These are phyloP conservation scores for Globisporangium radiosum DNA, from an alignment of 352 stramenopile species.

Conservation along the genomic window DNA sequence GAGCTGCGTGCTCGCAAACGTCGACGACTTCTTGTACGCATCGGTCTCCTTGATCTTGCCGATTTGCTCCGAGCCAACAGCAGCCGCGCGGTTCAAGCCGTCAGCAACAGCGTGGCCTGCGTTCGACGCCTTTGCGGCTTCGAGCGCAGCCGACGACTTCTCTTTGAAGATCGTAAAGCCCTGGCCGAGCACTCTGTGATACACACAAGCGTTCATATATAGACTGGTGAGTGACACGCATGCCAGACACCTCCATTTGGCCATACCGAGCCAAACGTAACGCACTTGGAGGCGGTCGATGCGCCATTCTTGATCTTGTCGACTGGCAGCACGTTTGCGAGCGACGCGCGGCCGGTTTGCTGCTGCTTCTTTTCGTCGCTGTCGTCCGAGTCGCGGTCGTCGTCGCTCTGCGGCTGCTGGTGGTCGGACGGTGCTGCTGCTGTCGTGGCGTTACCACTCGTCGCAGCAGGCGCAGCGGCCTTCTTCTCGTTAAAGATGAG, in stretches of 20 bases:
- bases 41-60: conserved; percentile 80
- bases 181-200: conserved; percentile 55
- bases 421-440: conserved; percentile 15
- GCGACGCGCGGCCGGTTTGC: conserved; percentile 34
- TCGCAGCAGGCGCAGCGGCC: conserved; percentile 20
- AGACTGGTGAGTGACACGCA: not conserved
- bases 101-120: conserved; percentile 59
- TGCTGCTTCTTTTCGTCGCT: conserved; percentile 46
- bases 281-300: conserved; percentile 67
- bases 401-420: conserved; percentile 17
- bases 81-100: conserved; percentile 53
- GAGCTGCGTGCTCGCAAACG: conserved; percentile 43
- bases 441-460: conserved; percentile 17
- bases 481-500: conserved; percentile 81
- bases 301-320: conserved; percentile 88
- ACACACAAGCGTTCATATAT: not conserved
- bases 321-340: conserved; percentile 76
- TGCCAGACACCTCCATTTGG: not conserved
- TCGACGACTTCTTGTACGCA: conserved; percentile 79
- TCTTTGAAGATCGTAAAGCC: conserved; percentile 64
- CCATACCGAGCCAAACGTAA: conserved; percentile 4
- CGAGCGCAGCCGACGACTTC: conserved; percentile 62
- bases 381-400: conserved; percentile 28
- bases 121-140: conserved; percentile 75
- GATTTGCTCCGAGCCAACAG: conserved; percentile 64